Conservation (phyloP, 108 stramenopile genomes). For the Nitzschia inconspicua region DNA sequence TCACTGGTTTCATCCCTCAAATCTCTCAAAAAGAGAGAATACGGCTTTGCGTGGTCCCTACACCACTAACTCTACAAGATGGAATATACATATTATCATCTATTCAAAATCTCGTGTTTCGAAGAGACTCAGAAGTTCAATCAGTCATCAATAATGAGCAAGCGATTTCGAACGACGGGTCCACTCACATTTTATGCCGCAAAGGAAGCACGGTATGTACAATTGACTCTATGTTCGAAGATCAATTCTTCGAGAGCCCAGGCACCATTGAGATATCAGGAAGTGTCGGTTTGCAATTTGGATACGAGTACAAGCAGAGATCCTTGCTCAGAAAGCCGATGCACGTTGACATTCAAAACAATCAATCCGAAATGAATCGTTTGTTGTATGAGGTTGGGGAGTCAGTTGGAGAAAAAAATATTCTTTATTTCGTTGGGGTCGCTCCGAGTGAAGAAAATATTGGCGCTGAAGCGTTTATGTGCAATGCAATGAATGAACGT, state of each 20-base stretch:
- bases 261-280: conserved; percentile 10
- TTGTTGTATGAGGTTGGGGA: not conserved
- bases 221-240: conserved; percentile 8
- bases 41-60: conserved; percentile 1
- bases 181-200: conserved; percentile 3
- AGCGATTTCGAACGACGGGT: not conserved
- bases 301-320: not conserved
- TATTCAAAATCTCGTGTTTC: not conserved
- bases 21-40: too few relatives aligned
- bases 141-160: conserved; percentile 10
- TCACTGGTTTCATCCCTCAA: too few relatives aligned
- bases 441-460: not conserved
- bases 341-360: not conserved
- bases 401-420: not conserved
- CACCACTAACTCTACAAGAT: not conserved
- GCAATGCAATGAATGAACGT: conserved; percentile 1
- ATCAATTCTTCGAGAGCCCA: conserved; percentile 17
- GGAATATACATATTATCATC: not conserved
- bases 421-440: not conserved
- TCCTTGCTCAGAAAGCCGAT: not conserved
- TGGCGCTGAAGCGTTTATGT: conserved; percentile 18
- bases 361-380: not conserved
- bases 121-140: conserved; percentile 11
- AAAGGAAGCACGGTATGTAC: conserved; percentile 9
- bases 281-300: conserved; percentile 10